Percentiles rank a stretch among this genome's conserved stretches.
phyloP scores from a whole-genome alignment of 768 basidiomycete genomes.

The Russula lepida region DNA sequence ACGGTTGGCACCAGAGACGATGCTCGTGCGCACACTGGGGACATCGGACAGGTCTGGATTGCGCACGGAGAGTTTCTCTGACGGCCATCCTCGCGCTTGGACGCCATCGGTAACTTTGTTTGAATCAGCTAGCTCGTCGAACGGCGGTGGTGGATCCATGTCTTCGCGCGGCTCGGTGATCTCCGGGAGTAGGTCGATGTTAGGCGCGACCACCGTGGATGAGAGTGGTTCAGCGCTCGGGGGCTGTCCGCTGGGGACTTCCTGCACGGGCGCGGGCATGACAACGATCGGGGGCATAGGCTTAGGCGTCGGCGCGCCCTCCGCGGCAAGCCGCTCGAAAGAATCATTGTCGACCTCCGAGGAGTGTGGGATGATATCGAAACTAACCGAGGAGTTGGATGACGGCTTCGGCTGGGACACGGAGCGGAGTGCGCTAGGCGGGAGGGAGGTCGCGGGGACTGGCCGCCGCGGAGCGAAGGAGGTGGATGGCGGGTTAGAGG shows the following conservation, averaged over 20 bases:
- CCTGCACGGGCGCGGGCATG: not conserved
- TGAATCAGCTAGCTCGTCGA: not conserved
- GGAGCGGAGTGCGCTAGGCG: conserved; percentile 14
- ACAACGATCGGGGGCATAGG: conserved; percentile 18
- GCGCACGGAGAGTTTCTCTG: conserved; percentile 12
- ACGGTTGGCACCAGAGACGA: conserved; percentile 25
- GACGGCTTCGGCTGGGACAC: conserved; percentile 5
- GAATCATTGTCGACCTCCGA: conserved; percentile 16
- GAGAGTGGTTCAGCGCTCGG: not conserved
- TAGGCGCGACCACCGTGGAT: conserved; percentile 11
- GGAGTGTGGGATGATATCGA: conserved; percentile 11
- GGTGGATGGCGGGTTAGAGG: not conserved
- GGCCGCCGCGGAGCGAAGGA: conserved; percentile 1
- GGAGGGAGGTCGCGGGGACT: conserved; percentile 16
- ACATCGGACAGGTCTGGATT: conserved; percentile 11
- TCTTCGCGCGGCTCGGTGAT: conserved; percentile 16
- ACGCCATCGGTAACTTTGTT: conserved; percentile 1
- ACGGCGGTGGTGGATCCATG: conserved; percentile 15
- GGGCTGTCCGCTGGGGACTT: not conserved
- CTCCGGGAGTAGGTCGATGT: conserved; percentile 16
- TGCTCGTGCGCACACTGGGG: conserved; percentile 21
- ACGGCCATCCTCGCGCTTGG: not conserved
- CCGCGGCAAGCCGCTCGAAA: not conserved
- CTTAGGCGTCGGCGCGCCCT: conserved; percentile 2
- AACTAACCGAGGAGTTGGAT: conserved; percentile 21